Conservation (phyloP, 2,329 filamentous ascomycete species). For the Orbilia ellipsospora region DNA sequence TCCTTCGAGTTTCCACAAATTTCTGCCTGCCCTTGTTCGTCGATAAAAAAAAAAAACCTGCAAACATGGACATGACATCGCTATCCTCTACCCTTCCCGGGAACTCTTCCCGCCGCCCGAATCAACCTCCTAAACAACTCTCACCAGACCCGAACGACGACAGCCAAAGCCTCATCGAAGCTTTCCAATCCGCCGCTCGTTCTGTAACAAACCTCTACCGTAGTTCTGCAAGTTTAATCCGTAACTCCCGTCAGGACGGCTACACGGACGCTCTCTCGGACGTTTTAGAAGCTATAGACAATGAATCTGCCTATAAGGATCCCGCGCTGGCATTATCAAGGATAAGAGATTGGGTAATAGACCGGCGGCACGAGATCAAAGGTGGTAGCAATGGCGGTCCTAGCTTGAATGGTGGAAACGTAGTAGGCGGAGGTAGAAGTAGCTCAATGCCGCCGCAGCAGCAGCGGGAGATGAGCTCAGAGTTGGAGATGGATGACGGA, state of each 20-base stretch:
- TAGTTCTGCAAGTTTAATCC: constrained; percentile 39
- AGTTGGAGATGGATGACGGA: constrained; percentile 40
- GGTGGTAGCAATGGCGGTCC: constrained; percentile 16
- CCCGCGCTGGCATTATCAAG: constrained; percentile 46
- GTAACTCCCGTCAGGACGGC: constrained; percentile 46
- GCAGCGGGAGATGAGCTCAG: constrained; percentile 49
- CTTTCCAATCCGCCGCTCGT: constrained; percentile 48
- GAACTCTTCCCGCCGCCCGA: constrained; percentile 17
- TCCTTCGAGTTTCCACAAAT: background rate
- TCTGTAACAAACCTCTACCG: constrained; percentile 54
- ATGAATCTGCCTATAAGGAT: constrained; percentile 51
- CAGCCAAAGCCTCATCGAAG: constrained; percentile 44
- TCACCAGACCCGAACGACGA: constrained; percentile 43
- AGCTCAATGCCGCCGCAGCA: constrained; percentile 40
- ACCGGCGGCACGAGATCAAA: constrained; percentile 46
- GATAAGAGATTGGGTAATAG: constrained; percentile 55
- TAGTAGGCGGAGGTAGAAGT: background rate
- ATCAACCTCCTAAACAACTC: constrained; percentile 24
- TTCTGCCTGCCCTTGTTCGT: background rate
- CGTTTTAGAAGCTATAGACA: constrained; percentile 52
- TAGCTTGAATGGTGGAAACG: too few relatives aligned
- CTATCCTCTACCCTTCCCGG: constrained; percentile 51
- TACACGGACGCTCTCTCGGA: constrained; percentile 52
- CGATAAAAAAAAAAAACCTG: background rate
- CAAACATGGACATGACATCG: constrained; percentile 53